phyloP scores from a whole-genome alignment of 2,329 filamentous ascomycete genomes.

The Trichoderma breve region DNA sequence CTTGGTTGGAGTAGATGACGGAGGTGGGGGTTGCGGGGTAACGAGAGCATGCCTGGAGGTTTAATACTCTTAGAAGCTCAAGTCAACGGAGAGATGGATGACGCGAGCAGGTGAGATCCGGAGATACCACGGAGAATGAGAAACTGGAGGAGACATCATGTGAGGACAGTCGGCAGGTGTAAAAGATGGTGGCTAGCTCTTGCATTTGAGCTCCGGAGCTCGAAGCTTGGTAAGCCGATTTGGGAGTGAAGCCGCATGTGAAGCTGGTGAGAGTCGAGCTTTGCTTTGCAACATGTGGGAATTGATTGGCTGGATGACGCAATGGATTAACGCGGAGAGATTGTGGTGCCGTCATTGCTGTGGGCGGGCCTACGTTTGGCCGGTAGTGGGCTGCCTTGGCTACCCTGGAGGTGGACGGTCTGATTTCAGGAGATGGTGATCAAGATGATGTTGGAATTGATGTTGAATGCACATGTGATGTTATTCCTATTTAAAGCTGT shows the following conservation, averaged over 20 bases:
- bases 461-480: neutral
- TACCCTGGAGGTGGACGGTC: neutral
- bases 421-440: too few species aligned
- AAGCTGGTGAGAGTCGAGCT: slow-evolving; percentile 2
- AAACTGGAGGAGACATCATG: neutral
- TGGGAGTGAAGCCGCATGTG: neutral
- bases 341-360: neutral
- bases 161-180: neutral
- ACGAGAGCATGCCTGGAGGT: slow-evolving; percentile 6
- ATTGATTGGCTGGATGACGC: slow-evolving; percentile 24
- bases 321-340: neutral
- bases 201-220: neutral
- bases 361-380: neutral
- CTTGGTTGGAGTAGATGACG: slow-evolving; percentile 11
- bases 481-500: neutral
- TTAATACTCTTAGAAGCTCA: neutral
- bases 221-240: neutral
- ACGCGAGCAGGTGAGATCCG: neutral
- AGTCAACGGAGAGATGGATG: neutral
- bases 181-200: neutral
- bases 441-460: neutral
- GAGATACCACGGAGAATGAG: neutral
- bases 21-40: slow-evolving; percentile 22
- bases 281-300: slow-evolving; percentile 23
- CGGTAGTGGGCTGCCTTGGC: too few species aligned